Evolutionary conservation across 345 rosid species (phyloP).

Genomic region (Bruguiera sexangula): DNA sequence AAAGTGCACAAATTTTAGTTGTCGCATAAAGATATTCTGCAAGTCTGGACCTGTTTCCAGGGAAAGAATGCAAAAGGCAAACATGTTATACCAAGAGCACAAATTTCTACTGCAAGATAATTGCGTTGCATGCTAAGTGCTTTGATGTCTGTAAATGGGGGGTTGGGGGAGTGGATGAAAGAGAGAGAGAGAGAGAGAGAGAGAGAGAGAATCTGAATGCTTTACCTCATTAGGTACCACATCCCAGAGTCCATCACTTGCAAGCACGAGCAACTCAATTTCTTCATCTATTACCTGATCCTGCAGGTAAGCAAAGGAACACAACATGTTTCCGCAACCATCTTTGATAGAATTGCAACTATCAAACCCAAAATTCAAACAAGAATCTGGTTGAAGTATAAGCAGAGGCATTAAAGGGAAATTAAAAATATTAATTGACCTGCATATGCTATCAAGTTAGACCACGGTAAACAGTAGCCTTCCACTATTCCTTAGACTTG

Average conservation of each 20-base stretch:
- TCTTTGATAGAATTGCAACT: too few relatives aligned
- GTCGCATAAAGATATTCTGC: neutral
- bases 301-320: conserved; percentile 32
- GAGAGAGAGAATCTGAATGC: neutral
- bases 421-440: too few relatives aligned
- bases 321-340: neutral
- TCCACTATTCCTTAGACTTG: neutral
- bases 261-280: conserved; percentile 80
- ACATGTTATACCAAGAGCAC: neutral
- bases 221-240: conserved; percentile 88
- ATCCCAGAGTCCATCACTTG: conserved; percentile 98
- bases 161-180: neutral
- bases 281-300: conserved; percentile 71
- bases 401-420: neutral
- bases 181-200: neutral
- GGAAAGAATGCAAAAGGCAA: neutral
- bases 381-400: neutral
- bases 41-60: neutral
- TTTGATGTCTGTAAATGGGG: neutral
- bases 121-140: neutral
- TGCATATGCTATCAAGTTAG: too few relatives aligned
- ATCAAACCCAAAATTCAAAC: neutral
- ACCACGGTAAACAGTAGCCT: neutral
- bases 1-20: neutral
- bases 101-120: neutral